These are phyloP conservation scores for Fusarium sororula DNA, from an alignment of 2,329 filamentous ascomycete genomes.

Conservation along the genomic window DNA sequence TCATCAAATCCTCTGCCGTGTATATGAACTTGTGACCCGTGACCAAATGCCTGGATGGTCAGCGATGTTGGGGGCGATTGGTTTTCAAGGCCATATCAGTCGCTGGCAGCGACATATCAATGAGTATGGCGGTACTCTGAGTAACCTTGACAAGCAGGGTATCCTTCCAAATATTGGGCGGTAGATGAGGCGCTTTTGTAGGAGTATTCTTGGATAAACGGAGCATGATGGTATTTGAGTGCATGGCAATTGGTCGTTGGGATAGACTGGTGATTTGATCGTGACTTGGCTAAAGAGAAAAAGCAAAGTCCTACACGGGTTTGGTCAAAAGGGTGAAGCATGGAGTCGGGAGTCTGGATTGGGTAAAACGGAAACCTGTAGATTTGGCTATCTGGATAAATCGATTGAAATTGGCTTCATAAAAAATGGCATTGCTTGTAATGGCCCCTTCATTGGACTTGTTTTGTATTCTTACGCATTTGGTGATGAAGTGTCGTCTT, in stretches of 20 bases:
- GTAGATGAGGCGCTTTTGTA: not conserved
- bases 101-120: conserved; percentile 26
- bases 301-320: not conserved
- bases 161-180: conserved; percentile 12
- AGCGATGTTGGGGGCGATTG: conserved; percentile 31
- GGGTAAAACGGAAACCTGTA: not conserved
- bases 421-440: not conserved
- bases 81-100: conserved; percentile 8
- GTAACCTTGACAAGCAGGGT: conserved; percentile 34
- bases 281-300: not conserved
- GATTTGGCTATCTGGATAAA: conserved; percentile 3
- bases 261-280: not conserved
- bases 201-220: not conserved
- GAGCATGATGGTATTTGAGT: not conserved
- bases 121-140: conserved; percentile 22
- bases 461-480: not conserved
- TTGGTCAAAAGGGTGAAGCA: not conserved
- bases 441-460: not conserved
- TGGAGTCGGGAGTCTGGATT: not conserved
- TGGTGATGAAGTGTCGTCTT: not conserved
- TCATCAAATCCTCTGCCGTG: conserved; percentile 17
- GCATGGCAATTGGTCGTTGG: not conserved
- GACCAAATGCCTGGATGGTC: conserved; percentile 29
- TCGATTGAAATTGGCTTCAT: not conserved
- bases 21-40: conserved; percentile 40